Evolutionary conservation across 23 red algal genomes (phyloP).

Genomic region (Gracilaria vermiculophylla): DNA sequence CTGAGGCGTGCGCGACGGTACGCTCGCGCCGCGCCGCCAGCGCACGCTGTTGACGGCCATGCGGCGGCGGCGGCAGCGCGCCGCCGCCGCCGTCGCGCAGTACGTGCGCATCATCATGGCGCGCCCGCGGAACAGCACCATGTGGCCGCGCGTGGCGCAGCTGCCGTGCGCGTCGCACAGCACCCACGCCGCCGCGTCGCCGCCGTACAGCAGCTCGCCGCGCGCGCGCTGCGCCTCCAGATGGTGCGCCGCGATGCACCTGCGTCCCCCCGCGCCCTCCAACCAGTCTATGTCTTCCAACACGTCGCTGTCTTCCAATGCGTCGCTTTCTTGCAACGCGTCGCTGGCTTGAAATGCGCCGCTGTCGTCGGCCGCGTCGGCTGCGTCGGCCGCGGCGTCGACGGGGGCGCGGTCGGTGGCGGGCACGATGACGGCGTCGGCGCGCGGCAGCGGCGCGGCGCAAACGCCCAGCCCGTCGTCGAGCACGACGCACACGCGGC

Average conservation of each 20-base stretch:
- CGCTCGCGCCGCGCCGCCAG: not conserved
- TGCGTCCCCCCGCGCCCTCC: not conserved
- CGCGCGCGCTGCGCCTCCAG: not conserved
- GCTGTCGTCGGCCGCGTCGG: not conserved
- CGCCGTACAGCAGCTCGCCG: not conserved
- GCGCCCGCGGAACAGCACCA: constrained; percentile 14
- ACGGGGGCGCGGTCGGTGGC: not conserved
- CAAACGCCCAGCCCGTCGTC: not conserved
- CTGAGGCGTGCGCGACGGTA: not conserved
- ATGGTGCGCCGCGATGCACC: constrained; percentile 22
- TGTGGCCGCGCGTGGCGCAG: constrained; percentile 38
- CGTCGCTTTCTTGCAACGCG: too few species aligned
- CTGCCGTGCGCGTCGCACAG: constrained; percentile 42
- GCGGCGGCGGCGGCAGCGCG: not conserved
- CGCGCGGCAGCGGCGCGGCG: not conserved
- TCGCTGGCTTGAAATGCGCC: too few species aligned
- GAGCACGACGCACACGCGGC: not conserved
- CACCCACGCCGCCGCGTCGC: not conserved
- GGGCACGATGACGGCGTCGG: too few species aligned
- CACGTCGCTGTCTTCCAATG: not conserved
- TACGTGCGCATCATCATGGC: constrained; percentile 45
- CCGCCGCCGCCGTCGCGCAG: not conserved
- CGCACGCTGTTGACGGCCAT: not conserved
- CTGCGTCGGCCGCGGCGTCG: not conserved
- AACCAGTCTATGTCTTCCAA: not conserved